Conservation (phyloP, 257 asterid species). For the Cruciata laevipes region DNA sequence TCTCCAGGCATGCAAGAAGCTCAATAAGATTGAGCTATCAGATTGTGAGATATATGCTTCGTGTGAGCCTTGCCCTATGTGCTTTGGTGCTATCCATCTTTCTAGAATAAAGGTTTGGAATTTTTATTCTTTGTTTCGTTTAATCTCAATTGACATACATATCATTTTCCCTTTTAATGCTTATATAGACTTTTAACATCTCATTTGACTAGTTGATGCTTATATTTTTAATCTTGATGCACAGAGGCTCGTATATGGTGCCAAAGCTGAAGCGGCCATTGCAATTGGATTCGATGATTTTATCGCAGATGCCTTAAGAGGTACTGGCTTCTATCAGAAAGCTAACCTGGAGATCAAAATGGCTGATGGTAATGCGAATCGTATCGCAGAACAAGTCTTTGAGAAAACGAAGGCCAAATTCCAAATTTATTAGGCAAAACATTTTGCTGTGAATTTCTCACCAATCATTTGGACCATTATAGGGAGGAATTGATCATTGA, state of each 20-base stretch:
- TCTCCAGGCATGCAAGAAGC: constrained; percentile 92
- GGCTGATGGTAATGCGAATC: constrained; percentile 77
- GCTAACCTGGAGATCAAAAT: constrained; percentile 69
- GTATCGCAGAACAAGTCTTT: constrained; percentile 86
- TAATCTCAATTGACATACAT: neutral
- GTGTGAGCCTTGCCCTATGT: constrained; percentile 96
- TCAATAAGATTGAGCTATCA: constrained; percentile 77
- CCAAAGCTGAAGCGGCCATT: constrained; percentile 95
- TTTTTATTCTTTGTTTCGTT: neutral
- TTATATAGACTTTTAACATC: too few species aligned
- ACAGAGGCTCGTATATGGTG: constrained; percentile 94
- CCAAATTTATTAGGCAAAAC: constrained; percentile 39
- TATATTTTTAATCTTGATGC: neutral
- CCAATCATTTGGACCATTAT: neutral
- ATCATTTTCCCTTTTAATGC: neutral
- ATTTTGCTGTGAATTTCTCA: neutral
- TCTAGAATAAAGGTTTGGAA: constrained; percentile 72
- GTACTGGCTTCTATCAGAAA: constrained; percentile 90
- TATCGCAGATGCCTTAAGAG: constrained; percentile 92
- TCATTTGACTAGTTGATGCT: neutral
- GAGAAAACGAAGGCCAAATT: constrained; percentile 93
- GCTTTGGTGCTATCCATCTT: constrained; percentile 98
- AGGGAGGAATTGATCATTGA: neutral
- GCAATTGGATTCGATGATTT: constrained; percentile 96
- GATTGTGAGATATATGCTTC: constrained; percentile 98